Base-by-base conservation (phyloP, 73 alveolate species). In the Paramecium tetraurelia region DNA sequence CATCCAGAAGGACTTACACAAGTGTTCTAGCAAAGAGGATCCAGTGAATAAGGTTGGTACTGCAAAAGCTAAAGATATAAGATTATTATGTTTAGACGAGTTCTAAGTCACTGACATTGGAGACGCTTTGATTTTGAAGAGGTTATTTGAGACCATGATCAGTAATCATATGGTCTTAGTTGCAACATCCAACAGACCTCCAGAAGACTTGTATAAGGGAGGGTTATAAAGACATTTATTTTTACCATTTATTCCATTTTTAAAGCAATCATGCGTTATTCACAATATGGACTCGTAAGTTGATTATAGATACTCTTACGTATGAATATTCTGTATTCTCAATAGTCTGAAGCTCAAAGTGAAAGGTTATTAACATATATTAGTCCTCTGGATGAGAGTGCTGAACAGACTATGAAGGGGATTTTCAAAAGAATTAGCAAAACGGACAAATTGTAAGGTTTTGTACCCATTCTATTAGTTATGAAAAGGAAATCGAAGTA, bases 101-200 rank as follows among this genome's bases (percentile, higher is more conserved):
- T 97, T 97, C 58, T 95, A 97, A 59, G 99, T 97, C 16, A 96
- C 98, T 2, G 99, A 97, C 92, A 97, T 97, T 29, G 97, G 98
- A 33, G 99, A 97, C 59, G 99, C 99, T n/a, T 95, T 97, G 96
- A 97, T 97, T 20, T 84, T 97, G 20, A 96, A 96, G 80, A 84
- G 99, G 24, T 92, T 97, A 33, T 97, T 97, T 59, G 98, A 96
- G 41, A 93, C 96, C 41, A 92, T 98, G 70, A 92, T 95, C 89
- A 96, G 90, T 29, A 71, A 96, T 43, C 96, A 96, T 22, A 95
- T 97, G 22, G 95, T 96, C 7, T 93, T 97, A 7, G 93, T 98
- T 20, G 96, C 99, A 29, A 98, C 99, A 5, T 93, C 98, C 11
- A 97, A 97, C 80, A 80, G 99, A 89, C 99, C 99, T 20, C 99